These are phyloP conservation scores for Mycena amicta DNA, from an alignment of 768 basidiomycete species.

Conservation along the genomic window DNA sequence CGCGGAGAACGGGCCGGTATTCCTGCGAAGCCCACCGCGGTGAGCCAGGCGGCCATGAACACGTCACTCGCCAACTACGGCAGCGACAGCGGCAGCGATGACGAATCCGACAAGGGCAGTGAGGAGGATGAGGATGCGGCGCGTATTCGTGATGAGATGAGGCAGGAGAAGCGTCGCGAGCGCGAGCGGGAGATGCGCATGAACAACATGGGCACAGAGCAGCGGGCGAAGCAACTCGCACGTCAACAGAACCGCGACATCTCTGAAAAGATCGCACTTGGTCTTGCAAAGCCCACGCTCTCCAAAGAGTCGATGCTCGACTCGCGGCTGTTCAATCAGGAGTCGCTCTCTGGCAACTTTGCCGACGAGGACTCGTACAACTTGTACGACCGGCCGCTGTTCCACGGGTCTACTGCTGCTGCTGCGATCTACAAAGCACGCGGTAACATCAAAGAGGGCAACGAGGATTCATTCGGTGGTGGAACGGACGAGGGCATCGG, in stretches of 20 bases:
- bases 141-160: conserved; percentile 86
- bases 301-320: conserved; percentile 98
- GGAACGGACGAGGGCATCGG: conserved; percentile 95
- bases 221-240: conserved; percentile 93
- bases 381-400: conserved; percentile 91
- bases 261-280: conserved; percentile 97
- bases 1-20: conserved; percentile 91
- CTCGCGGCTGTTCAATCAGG: conserved; percentile 96
- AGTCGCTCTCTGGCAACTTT: conserved; percentile 78
- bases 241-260: conserved; percentile 98
- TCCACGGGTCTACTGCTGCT: conserved; percentile 93
- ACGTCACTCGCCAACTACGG: conserved; percentile 85
- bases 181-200: conserved; percentile 97
- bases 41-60: conserved; percentile 70
- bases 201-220: conserved; percentile 98
- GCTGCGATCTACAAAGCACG: conserved; percentile 99
- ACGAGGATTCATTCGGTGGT: conserved; percentile 91
- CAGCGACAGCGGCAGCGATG: conserved; percentile 65
- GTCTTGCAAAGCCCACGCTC: conserved; percentile 93
- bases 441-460: conserved; percentile 81
- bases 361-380: conserved; percentile 94
- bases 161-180: conserved; percentile 88
- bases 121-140: conserved; percentile 85
- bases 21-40: conserved; percentile 65
- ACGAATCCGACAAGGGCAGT: conserved; percentile 53